Percentiles rank a stretch among this genome's conserved stretches.
phyloP scores from a whole-genome alignment of 768 basidiomycete genomes.

The Naganishia friedmannii region DNA sequence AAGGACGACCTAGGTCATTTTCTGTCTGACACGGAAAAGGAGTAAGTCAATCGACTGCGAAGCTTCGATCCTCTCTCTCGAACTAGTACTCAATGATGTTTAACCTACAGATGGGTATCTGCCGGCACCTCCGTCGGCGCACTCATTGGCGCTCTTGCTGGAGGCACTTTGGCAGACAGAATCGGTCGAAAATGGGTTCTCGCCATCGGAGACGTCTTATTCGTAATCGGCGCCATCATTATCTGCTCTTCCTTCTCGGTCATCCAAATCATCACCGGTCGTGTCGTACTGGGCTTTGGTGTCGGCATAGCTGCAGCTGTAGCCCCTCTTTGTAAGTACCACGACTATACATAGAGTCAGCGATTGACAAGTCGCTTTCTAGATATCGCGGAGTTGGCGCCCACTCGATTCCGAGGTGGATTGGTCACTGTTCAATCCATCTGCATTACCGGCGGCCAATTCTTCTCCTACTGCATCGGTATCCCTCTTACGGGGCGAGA shows the following conservation, averaged over 20 bases:
- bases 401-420: constrained; percentile 28
- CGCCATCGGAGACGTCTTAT: constrained; percentile 37
- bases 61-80: too few relatives aligned
- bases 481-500: constrained; percentile 35
- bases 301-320: constrained; percentile 30
- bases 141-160: constrained; percentile 35
- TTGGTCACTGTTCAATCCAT: constrained; percentile 43
- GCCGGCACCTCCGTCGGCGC: constrained; percentile 39
- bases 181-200: constrained; percentile 45
- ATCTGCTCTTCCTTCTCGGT: constrained; percentile 28
- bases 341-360: not conserved
- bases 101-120: constrained; percentile 39
- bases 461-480: constrained; percentile 39
- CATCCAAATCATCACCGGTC: constrained; percentile 29
- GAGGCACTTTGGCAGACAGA: constrained; percentile 37
- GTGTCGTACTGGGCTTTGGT: constrained; percentile 30
- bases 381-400: constrained; percentile 28
- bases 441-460: constrained; percentile 42
- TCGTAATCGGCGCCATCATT: constrained; percentile 27
- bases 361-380: not conserved
- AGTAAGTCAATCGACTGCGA: constrained; percentile 29
- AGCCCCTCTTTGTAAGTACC: constrained; percentile 18
- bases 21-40: constrained; percentile 37
- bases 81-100: too few relatives aligned
- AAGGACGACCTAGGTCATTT: constrained; percentile 38